These are phyloP conservation scores for Austroboletus festivus DNA, from an alignment of 768 basidiomycete species.

Conservation along the genomic window DNA sequence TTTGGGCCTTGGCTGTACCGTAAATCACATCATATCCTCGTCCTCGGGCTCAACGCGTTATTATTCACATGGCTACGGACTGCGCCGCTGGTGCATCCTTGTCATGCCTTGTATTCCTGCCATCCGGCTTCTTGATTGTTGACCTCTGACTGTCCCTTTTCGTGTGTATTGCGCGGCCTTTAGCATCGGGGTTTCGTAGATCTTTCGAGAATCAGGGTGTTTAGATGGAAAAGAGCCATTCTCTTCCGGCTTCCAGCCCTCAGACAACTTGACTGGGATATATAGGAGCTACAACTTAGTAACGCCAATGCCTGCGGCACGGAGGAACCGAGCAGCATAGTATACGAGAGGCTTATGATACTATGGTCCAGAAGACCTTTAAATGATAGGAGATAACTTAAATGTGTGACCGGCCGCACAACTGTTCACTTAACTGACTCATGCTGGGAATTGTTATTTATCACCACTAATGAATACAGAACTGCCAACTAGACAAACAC, in stretches of 20 bases:
- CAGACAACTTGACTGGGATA: conserved; percentile 2
- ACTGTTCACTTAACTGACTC: conserved; percentile 2
- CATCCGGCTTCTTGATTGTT: conserved; percentile 20
- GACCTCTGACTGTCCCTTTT: too few species aligned
- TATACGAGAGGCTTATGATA: background rate
- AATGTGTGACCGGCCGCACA: too few species aligned
- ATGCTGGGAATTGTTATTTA: background rate
- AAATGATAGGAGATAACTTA: background rate
- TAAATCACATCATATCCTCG: background rate
- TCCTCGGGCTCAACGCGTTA: too few species aligned
- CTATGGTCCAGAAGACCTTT: background rate
- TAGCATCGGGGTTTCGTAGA: background rate
- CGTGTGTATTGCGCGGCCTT: too few species aligned
- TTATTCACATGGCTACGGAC: conserved; percentile 11
- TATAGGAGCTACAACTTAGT: conserved; percentile 7
- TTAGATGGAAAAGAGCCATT: background rate
- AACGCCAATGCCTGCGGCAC: background rate
- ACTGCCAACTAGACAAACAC: background rate
- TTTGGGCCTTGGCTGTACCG: background rate
- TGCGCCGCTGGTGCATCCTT: too few species aligned
- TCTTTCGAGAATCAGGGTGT: background rate
- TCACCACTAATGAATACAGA: conserved; percentile 16
- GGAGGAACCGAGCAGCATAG: background rate
- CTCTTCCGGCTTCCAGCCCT: background rate
- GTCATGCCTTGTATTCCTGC: conserved; percentile 15